Percentiles rank a stretch among this genome's conserved stretches.
Conservation (phyloP, 164 flowering plant species). For the Nymphaea thermarum region DNA sequence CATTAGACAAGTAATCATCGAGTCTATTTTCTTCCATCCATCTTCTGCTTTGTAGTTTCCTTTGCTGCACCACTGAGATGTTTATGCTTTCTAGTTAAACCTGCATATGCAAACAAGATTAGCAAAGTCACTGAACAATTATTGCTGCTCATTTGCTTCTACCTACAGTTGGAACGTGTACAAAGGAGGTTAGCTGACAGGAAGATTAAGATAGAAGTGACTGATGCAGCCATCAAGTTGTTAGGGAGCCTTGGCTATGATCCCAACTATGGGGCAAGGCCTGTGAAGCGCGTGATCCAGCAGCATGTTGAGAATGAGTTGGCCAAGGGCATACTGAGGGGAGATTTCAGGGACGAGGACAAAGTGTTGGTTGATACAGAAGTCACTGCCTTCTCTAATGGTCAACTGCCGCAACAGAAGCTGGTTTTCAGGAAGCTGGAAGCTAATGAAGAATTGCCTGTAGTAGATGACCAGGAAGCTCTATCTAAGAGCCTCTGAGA, state of each 20-base stretch:
- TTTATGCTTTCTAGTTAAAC: not conserved
- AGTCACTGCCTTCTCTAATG: constrained; percentile 61
- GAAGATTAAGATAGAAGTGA: constrained; percentile 66
- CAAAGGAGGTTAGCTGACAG: constrained; percentile 70
- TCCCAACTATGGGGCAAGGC: constrained; percentile 94
- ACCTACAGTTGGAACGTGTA: constrained; percentile 73
- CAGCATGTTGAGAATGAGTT: constrained; percentile 86
- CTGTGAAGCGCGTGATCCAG: constrained; percentile 91
- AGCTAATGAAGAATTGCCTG: constrained; percentile 15
- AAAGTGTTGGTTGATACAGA: constrained; percentile 71
- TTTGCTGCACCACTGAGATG: too few relatives aligned
- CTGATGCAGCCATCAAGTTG: constrained; percentile 64
- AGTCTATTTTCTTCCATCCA: too few relatives aligned
- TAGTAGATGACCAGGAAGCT: constrained; percentile 27
- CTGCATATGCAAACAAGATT: not conserved
- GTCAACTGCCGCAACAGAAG: constrained; percentile 87
- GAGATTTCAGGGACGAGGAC: constrained; percentile 89
- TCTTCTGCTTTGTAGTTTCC: too few relatives aligned
- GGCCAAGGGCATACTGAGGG: constrained; percentile 91
- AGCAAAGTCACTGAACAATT: not conserved
- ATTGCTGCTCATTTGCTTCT: constrained; percentile 5
- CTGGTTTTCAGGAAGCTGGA: constrained; percentile 44
- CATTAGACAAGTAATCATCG: too few relatives aligned
- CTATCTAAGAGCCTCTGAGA: constrained; percentile 20
- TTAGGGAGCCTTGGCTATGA: constrained; percentile 89